Percentiles rank a stretch among this genome's conserved stretches.
Evolutionary conservation across 2,329 filamentous ascomycete species (phyloP).

Genomic region (Conoideocrella luteorostrata): DNA sequence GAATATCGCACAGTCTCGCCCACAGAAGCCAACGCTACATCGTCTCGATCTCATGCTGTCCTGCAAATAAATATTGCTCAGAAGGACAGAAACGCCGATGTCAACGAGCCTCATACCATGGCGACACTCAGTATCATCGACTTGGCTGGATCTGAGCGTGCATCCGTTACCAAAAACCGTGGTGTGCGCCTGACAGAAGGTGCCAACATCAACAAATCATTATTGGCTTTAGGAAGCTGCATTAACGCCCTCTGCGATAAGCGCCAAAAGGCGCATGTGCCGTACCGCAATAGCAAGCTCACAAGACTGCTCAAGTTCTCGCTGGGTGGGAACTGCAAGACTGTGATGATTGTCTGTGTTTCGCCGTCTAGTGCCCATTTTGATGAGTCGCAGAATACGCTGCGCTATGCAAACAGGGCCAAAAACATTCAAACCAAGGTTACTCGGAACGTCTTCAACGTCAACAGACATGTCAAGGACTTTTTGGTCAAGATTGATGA

Average conservation of each 20-base stretch:
- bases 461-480: conserved; percentile 98
- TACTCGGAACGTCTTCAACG: conserved; percentile 97
- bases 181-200: conserved; percentile 88
- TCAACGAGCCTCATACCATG: conserved; percentile 96
- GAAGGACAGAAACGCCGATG: conserved; percentile 85
- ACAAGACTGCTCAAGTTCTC: conserved; percentile 95
- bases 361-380: conserved; percentile 95
- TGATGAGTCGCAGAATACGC: conserved; percentile 95
- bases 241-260: conserved; percentile 97
- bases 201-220: conserved; percentile 98
- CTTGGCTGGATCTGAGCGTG: conserved; percentile 89
- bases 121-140: conserved; percentile 98
- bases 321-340: conserved; percentile 94
- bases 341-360: conserved; percentile 98
- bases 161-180: conserved; percentile 92
- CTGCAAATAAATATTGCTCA: conserved; percentile 94
- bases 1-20: conserved; percentile 92
- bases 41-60: conserved; percentile 92
- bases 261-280: conserved; percentile 85
- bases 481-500: conserved; percentile 99
- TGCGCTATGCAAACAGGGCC: conserved; percentile 93
- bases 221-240: conserved; percentile 89
- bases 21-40: conserved; percentile 94
- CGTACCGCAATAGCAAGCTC: conserved; percentile 95
- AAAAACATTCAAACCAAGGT: conserved; percentile 99